phyloP scores from a whole-genome alignment of 805 yeast genomes.

The Saccharomycopsis sp. region DNA sequence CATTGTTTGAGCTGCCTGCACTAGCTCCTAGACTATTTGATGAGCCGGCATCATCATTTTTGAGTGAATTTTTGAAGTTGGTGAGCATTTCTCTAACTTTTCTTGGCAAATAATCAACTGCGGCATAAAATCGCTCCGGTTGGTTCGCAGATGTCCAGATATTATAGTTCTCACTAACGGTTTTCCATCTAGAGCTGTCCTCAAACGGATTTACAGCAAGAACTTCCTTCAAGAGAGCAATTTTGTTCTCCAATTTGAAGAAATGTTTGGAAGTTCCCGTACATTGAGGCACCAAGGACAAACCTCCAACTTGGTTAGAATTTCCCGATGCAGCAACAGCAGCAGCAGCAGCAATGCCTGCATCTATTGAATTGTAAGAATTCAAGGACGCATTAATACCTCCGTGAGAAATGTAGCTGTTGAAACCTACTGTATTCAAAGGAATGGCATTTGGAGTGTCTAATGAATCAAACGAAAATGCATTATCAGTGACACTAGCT shows the following conservation, averaged over 20 bases:
- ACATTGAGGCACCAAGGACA: slow-evolving; percentile 14
- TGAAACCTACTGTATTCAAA: background rate
- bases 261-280: slow-evolving; percentile 20
- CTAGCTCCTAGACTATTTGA: background rate
- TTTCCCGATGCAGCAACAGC: background rate
- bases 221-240: slow-evolving; percentile 21
- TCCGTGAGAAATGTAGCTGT: slow-evolving; percentile 2
- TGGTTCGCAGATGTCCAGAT: slow-evolving; percentile 21
- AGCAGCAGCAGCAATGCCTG: background rate
- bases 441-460: background rate
- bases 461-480: slow-evolving; percentile 3
- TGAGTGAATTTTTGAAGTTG: slow-evolving; percentile 13
- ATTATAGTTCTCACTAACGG: slow-evolving; percentile 19
- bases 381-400: slow-evolving; percentile 1
- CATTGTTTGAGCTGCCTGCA: background rate
- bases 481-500: background rate
- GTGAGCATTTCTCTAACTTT: slow-evolving; percentile 20
- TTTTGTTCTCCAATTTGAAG: slow-evolving; percentile 20
- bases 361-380: background rate
- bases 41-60: slow-evolving; percentile 2
- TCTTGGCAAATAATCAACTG: slow-evolving; percentile 20
- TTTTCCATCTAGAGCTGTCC: slow-evolving; percentile 17
- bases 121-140: slow-evolving; percentile 21
- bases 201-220: slow-evolving; percentile 19
- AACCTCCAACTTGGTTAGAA: background rate